Base-by-base conservation (phyloP, 768 basidiomycete genomes). In the Mycena venus region DNA sequence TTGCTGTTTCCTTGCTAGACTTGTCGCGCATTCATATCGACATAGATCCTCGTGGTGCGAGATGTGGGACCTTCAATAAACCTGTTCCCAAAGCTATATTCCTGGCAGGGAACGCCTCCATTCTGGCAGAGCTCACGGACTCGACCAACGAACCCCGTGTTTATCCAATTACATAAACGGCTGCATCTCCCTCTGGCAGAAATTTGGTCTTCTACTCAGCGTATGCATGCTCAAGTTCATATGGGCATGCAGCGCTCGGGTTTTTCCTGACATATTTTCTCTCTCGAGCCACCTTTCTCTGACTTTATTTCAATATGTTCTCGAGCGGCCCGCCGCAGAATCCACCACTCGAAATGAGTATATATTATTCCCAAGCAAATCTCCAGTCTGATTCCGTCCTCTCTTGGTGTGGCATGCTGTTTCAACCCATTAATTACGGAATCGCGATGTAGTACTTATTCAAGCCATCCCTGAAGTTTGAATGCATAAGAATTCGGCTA, bases 91-190 rank as follows among this genome's bases (percentile, higher is more conserved):
- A n/a, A 91, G 91, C 90, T 32, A 91, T 92, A 8, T 74, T 91
- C 21, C 88, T 90, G 77, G 89, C 89, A 25, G 92, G 91, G 47
- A 93, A 91, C 77, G 81, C 90, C 42, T 88, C 91, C 2, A 86
- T 91, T 12, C 81, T 92, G 6, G 89, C 90, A 29, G 92, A 93
- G 80, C 86, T 92, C 29, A 92, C 91, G 15, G 90, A 92, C 77
- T 79, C 85, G 19, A 87, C 87, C 15, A 93, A 93, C 76, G 90
- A 92, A 78, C 86, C 89, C 3, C 77, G 82, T 47, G 89, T 86
- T 2, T 90, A 90, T 71, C 87, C 92, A 34, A 84, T 92, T 55
- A 91, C n/a, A n/a, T n/a, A n/a, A n/a, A 90, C 74, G 89, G 89
- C 36, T 79, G 92, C 36, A 86, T 87, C 71, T 87, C 90, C 91